A percentile compares a stretch with the other conserved stretches of the same genome.
Evolutionary conservation across 2,329 filamentous ascomycete species (phyloP).

Genomic region (Raffaelea ambrosiae): DNA sequence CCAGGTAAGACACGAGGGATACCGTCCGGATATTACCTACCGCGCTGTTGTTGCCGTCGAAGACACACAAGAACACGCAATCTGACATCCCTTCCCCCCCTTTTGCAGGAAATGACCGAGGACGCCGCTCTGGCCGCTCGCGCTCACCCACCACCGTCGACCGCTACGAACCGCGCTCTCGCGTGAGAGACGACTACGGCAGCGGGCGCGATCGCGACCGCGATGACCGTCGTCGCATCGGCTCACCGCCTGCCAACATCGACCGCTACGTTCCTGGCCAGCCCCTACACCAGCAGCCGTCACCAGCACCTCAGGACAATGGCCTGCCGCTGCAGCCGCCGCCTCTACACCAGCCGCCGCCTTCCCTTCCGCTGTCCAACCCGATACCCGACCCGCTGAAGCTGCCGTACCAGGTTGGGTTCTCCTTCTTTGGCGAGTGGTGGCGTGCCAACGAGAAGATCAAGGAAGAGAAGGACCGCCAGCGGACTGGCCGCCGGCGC

Average conservation of each 20-base stretch:
- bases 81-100: neutral
- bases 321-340: conserved; percentile 62
- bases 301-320: conserved; percentile 44
- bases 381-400: conserved; percentile 64
- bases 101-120: conserved; percentile 44
- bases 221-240: conserved; percentile 54
- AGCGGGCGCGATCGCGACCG: conserved; percentile 27
- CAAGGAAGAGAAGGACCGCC: conserved; percentile 70
- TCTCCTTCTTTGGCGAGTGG: conserved; percentile 82
- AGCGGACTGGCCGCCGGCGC: conserved; percentile 59
- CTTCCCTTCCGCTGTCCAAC: conserved; percentile 42
- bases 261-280: conserved; percentile 79
- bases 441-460: conserved; percentile 76
- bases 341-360: conserved; percentile 56
- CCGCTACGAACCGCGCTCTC: conserved; percentile 63
- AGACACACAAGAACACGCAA: neutral
- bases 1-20: conserved; percentile 50
- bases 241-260: conserved; percentile 61
- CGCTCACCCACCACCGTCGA: conserved; percentile 66
- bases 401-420: conserved; percentile 72
- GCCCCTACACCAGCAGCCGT: conserved; percentile 32
- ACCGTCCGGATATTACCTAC: neutral
- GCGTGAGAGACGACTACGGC: conserved; percentile 57
- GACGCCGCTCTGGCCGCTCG: conserved; percentile 52
- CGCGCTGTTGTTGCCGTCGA: neutral